Conservation (phyloP, 1,284 basidiomycete genomes). For the Ceratobasidium sp. region DNA sequence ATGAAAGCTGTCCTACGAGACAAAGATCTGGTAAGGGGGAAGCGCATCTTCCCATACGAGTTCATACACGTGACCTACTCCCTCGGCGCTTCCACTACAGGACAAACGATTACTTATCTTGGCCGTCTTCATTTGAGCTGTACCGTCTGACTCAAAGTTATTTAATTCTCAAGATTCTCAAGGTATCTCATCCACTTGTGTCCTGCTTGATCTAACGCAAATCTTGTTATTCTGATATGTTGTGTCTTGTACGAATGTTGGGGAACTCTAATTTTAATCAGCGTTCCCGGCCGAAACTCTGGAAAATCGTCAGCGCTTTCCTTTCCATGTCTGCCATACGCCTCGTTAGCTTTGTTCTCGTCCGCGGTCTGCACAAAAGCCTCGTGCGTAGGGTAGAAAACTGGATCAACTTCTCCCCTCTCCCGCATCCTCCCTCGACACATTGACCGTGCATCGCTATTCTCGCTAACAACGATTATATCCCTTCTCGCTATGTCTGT, state of each 20-base stretch:
- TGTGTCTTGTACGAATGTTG: not conserved
- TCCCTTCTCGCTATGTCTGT: not conserved
- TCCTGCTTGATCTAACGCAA: too few species aligned
- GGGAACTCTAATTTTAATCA: not conserved
- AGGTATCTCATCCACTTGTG: too few species aligned
- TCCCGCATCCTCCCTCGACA: not conserved
- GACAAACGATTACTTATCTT: slow-evolving; percentile 2
- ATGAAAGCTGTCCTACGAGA: not conserved
- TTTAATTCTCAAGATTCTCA: too few species aligned
- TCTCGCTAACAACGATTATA: not conserved
- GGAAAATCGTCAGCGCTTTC: not conserved
- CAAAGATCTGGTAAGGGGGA: not conserved
- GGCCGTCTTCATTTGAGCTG: too few species aligned
- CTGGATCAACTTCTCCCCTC: not conserved
- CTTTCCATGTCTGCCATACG: too few species aligned
- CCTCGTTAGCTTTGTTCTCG: too few species aligned
- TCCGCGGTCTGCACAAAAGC: not conserved
- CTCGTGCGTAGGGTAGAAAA: not conserved
- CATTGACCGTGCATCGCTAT: not conserved
- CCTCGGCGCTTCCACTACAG: not conserved
- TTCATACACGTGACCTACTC: not conserved
- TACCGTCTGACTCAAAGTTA: too few species aligned
- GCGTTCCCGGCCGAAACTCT: slow-evolving; percentile 1
- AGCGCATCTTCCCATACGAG: not conserved
- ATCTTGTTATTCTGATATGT: not conserved